phyloP scores from a whole-genome alignment of 345 rosid genomes.

The Murraya paniculata region DNA sequence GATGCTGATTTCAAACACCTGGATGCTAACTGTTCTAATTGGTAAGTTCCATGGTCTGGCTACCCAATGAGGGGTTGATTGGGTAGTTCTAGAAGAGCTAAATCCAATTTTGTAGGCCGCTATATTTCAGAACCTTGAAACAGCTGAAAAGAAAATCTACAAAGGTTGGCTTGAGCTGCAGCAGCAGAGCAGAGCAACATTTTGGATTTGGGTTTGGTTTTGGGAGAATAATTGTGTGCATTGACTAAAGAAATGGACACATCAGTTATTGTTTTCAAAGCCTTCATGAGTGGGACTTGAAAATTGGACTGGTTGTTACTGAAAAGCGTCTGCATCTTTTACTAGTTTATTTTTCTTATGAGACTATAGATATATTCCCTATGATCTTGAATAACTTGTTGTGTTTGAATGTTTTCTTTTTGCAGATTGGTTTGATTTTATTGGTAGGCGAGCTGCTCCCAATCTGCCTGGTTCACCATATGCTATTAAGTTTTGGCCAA shows the following conservation, averaged over 20 bases:
- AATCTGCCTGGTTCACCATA: constrained; percentile 92
- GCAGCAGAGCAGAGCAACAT: neutral
- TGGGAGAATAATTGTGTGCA: neutral
- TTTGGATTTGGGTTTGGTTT: neutral
- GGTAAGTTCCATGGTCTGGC: neutral
- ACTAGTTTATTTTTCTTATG: neutral
- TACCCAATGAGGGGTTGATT: neutral
- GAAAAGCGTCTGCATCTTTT: neutral
- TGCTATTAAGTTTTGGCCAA: constrained; percentile 63
- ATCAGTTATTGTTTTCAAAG: neutral
- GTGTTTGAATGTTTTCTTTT: neutral
- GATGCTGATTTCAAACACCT: neutral
- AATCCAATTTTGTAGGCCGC: neutral
- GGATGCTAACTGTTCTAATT: neutral
- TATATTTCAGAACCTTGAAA: neutral
- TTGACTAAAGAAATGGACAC: neutral
- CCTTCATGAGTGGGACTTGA: neutral
- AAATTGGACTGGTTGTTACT: neutral
- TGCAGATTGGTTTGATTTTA: constrained; percentile 86
- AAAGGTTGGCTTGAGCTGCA: neutral
- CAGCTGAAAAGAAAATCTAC: neutral
- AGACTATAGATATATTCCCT: neutral
- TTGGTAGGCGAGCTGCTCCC: constrained; percentile 75
- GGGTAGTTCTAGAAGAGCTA: neutral
- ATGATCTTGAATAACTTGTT: neutral